A percentile compares a stretch with the other conserved stretches of the same genome.
phyloP scores from a whole-genome alignment of 2,329 filamentous ascomycete species.

The Byssoonygena ceratinophila region DNA sequence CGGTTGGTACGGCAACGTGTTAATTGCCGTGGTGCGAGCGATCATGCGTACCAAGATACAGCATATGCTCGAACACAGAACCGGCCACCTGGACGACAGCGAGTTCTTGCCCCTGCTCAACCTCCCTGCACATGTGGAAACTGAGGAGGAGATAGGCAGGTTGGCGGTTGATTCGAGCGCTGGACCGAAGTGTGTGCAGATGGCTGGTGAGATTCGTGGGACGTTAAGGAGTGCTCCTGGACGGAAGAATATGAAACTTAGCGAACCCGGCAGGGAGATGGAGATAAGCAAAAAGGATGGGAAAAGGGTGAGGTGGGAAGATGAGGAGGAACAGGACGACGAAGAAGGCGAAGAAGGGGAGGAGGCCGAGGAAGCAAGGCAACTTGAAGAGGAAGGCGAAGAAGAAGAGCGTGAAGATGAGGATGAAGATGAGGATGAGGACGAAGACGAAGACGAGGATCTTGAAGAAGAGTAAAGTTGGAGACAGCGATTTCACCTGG shows the following conservation, averaged over 20 bases:
- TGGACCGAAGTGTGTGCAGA: slow-evolving; percentile 20
- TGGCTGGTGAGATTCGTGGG: slow-evolving; percentile 30
- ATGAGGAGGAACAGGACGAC: slow-evolving; percentile 16
- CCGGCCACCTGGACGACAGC: slow-evolving; percentile 22
- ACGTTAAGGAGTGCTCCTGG: slow-evolving; percentile 26
- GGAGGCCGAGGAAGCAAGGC: slow-evolving; percentile 5
- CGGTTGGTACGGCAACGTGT: slow-evolving; percentile 77
- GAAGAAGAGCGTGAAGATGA: slow-evolving; percentile 7
- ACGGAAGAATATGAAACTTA: slow-evolving; percentile 1
- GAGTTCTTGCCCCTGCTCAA: slow-evolving; percentile 30
- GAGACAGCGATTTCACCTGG: no score
- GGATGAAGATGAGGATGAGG: slow-evolving; percentile 16
- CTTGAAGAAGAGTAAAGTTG: neutral
- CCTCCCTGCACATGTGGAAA: slow-evolving; percentile 30
- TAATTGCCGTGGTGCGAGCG: slow-evolving; percentile 70
- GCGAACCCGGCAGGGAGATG: slow-evolving; percentile 1
- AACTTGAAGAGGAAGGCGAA: slow-evolving; percentile 4
- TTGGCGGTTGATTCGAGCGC: slow-evolving; percentile 19
- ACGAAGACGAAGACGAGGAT: slow-evolving; percentile 13
- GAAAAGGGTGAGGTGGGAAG: slow-evolving; percentile 20
- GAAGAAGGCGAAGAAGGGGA: slow-evolving; percentile 16
- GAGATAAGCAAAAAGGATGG: slow-evolving; percentile 9
- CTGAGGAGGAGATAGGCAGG: slow-evolving; percentile 15
- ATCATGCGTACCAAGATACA: slow-evolving; percentile 82
- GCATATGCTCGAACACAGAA: slow-evolving; percentile 43